Base-by-base conservation (phyloP, 176 grass and related monocot genomes). In the Avena sativa region DNA sequence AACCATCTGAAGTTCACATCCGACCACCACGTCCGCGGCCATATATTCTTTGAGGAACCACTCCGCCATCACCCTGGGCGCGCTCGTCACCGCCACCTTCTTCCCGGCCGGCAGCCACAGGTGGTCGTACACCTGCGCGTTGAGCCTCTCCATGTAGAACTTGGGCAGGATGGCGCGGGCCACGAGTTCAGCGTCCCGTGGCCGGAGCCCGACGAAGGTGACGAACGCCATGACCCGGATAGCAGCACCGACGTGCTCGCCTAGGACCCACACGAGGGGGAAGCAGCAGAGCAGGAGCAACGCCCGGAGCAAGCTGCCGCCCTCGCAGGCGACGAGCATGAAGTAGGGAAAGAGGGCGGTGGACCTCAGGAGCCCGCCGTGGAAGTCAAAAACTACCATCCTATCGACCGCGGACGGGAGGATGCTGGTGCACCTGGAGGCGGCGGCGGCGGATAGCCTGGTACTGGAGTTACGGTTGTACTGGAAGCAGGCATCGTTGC, bases 241-340 rank as follows among this genome's bases (percentile, higher is more conserved):
- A 49, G 76, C 69, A 21, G 80, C 52, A 72, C 81, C 90, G 43
- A 36, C 1, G n/a, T 58, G 81, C 49, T 89, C 66, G 1, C 92
- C 96, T 17, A 98, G 48, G 12, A 81, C 67, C 70, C 87, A 93
- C 70, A 96, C 71, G 67, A 96, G 50, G 0, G 97, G 97, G 40
- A 53, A 91, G 0, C 51, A 52, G 49, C 79, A 76, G 77, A 98
- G 90, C 58, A 98, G 74, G 3, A 98, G 80, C 66, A 89, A 10
- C 13, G 92, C 90, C 32, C 97, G 89, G 11, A 93, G 51, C 4
- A 94, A 62, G 84, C 93, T 88, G 17, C 94, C 97, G 1, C 92
- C 97, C 91, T 98, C 97, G 61, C 68, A 96, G 20, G 97, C 92
- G 47, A 98, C 92, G 20, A 98, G 88, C 94, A 98, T 98, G 93